Conservation (phyloP, 2,329 filamentous ascomycete species). For the Paecilomyces variotii region DNA sequence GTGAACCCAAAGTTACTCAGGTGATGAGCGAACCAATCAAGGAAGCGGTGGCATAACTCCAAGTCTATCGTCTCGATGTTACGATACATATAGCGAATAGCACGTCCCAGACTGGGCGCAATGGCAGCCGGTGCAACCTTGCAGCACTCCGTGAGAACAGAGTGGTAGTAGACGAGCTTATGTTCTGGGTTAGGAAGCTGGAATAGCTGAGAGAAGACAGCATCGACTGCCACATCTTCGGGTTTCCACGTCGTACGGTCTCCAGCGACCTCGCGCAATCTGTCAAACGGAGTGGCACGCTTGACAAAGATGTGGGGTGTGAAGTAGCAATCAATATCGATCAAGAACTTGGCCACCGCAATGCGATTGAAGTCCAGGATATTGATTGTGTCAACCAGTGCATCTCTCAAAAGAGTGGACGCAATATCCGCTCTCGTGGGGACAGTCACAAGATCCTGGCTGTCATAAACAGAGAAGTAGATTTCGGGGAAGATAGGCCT, state of each 20-base stretch:
- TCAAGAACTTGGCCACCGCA: conserved; percentile 75
- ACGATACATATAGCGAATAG: conserved; percentile 84
- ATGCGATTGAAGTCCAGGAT: conserved; percentile 88
- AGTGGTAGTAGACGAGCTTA: conserved; percentile 94
- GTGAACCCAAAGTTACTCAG: conserved; percentile 98
- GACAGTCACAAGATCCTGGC: conserved; percentile 83
- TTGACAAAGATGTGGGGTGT: conserved; percentile 84
- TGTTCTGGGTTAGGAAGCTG: conserved; percentile 80
- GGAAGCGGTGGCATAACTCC: conserved; percentile 76
- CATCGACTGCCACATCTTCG: conserved; percentile 94
- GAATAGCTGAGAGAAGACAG: conserved; percentile 91
- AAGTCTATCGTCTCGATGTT: conserved; percentile 76
- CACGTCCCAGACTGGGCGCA: conserved; percentile 83
- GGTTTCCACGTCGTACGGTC: conserved; percentile 83
- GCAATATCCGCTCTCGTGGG: conserved; percentile 69
- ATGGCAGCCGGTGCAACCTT: conserved; percentile 96
- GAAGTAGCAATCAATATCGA: conserved; percentile 94
- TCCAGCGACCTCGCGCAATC: conserved; percentile 59
- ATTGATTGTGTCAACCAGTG: conserved; percentile 86
- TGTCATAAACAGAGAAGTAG: conserved; percentile 83
- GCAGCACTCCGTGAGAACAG: conserved; percentile 87
- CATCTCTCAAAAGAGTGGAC: conserved; percentile 75
- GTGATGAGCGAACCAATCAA: conserved; percentile 98
- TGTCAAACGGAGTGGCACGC: conserved; percentile 85
- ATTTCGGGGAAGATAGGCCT: conserved; percentile 82